These are phyloP conservation scores for Aspergillus piperis DNA, from an alignment of 2,329 filamentous ascomycete species.

Conservation along the genomic window DNA sequence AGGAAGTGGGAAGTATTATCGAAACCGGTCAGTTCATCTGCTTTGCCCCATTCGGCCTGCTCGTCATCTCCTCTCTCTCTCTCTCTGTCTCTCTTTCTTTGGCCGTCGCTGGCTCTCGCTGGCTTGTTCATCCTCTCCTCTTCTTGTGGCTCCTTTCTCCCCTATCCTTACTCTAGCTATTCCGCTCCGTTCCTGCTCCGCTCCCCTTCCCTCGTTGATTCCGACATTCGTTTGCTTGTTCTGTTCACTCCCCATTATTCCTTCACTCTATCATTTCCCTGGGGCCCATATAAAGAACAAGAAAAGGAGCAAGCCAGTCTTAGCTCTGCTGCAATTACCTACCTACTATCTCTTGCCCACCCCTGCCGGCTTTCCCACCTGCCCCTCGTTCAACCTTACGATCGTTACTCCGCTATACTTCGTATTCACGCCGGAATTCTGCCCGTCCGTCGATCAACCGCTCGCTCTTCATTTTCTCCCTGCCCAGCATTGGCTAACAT, in stretches of 20 bases:
- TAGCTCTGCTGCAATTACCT: too few species aligned
- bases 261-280: not conserved
- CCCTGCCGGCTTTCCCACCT: not conserved
- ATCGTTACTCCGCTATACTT: constrained; percentile 19
- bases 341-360: not conserved
- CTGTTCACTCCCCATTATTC: not conserved
- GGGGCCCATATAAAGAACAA: not conserved
- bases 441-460: constrained; percentile 23
- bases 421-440: constrained; percentile 18
- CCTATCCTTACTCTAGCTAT: not conserved
- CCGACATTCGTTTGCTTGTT: constrained; percentile 10
- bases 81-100: not conserved
- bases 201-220: constrained; percentile 11
- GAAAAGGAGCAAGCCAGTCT: not conserved
- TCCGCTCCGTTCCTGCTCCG: constrained; percentile 1
- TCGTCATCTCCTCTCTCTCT: constrained; percentile 5
- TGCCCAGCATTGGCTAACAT: constrained; percentile 14
- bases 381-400: constrained; percentile 9
- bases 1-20: not conserved
- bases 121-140: constrained; percentile 3
- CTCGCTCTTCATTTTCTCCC: constrained; percentile 21
- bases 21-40: constrained; percentile 1
- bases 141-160: constrained; percentile 9
- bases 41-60: constrained; percentile 1
- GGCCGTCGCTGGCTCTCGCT: not conserved